Percentiles rank a stretch among this genome's conserved stretches.
These are phyloP conservation scores for Achaetomiella virescens DNA, from an alignment of 495 filamentous ascomycete species.

Conservation along the genomic window DNA sequence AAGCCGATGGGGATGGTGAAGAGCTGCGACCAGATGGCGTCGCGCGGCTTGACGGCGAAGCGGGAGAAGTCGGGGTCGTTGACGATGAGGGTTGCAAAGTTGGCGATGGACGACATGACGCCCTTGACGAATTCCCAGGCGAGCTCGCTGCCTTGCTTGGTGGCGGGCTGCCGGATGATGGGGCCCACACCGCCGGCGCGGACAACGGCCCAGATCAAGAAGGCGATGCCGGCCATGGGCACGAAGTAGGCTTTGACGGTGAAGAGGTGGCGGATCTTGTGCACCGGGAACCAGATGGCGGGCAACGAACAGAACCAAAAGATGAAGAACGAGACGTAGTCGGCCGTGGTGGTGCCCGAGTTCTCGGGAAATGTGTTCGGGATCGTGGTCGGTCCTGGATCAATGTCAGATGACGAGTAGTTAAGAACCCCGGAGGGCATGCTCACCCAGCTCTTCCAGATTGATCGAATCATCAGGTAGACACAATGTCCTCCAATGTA, in stretches of 20 bases:
- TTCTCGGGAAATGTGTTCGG: slow-evolving; percentile 60
- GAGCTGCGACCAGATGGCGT: slow-evolving; percentile 85
- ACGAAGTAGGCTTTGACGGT: slow-evolving; percentile 87
- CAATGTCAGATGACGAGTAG: slow-evolving; percentile 9
- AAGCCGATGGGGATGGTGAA: slow-evolving; percentile 83
- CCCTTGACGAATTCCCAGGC: slow-evolving; percentile 78
- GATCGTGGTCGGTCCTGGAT: slow-evolving; percentile 44
- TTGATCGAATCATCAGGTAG: slow-evolving; percentile 72
- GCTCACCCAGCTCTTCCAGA: slow-evolving; percentile 59
- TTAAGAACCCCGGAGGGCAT: neutral
- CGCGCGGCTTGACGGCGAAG: slow-evolving; percentile 72
- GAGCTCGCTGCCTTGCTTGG: slow-evolving; percentile 58
- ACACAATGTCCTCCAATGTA: slow-evolving; percentile 84
- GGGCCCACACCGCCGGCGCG: slow-evolving; percentile 80
- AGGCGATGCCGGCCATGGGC: slow-evolving; percentile 73
- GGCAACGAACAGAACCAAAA: slow-evolving; percentile 80
- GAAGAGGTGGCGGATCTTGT: slow-evolving; percentile 78
- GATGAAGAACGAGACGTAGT: slow-evolving; percentile 75
- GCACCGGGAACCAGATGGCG: slow-evolving; percentile 76
- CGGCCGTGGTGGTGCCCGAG: slow-evolving; percentile 67
- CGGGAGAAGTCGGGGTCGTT: slow-evolving; percentile 88
- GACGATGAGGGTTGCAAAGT: slow-evolving; percentile 83
- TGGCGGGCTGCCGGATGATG: slow-evolving; percentile 67
- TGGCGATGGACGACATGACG: slow-evolving; percentile 85
- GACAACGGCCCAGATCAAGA: slow-evolving; percentile 86